Percentiles rank a stretch among this genome's conserved stretches.
These are phyloP conservation scores for Cicer yamashitae DNA, from an alignment of 306 rosid genomes.

Conservation along the genomic window DNA sequence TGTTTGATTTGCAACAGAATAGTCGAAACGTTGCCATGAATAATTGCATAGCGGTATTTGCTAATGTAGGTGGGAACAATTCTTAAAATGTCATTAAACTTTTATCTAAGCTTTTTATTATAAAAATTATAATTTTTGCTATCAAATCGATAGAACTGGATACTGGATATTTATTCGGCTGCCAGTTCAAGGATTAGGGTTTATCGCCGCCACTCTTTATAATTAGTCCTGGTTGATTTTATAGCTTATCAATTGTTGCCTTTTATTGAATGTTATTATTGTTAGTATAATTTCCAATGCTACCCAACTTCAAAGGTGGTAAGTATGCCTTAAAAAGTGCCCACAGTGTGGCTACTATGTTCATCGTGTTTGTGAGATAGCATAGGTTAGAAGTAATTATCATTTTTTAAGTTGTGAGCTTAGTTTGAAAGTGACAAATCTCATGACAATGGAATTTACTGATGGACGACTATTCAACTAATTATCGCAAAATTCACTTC, in stretches of 20 bases:
- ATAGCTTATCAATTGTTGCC: background rate
- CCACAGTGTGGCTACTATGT: background rate
- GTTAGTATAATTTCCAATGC: background rate
- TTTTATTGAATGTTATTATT: conserved; percentile 1
- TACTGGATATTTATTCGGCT: background rate
- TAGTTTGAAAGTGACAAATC: conserved; percentile 8
- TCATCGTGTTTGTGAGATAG: conserved; percentile 3
- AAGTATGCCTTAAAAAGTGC: conserved; percentile 5
- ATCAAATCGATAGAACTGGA: background rate
- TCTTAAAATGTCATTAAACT: background rate
- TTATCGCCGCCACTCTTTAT: too few species aligned
- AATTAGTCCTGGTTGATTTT: background rate
- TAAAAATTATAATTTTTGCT: conserved; percentile 6
- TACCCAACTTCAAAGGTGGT: background rate
- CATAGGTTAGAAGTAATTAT: background rate
- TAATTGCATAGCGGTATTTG: conserved; percentile 10
- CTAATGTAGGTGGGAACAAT: conserved; percentile 11
- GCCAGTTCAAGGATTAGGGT: background rate
- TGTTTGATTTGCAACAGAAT: conserved; percentile 34
- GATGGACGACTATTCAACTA: background rate
- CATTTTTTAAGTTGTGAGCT: background rate
- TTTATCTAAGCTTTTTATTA: background rate
- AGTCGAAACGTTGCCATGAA: background rate
- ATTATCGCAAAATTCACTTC: conserved; percentile 14
- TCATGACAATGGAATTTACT: background rate